Evolutionary conservation across 2,329 filamentous ascomycete species (phyloP).

Genomic region (Pseudonectria buxi): DNA sequence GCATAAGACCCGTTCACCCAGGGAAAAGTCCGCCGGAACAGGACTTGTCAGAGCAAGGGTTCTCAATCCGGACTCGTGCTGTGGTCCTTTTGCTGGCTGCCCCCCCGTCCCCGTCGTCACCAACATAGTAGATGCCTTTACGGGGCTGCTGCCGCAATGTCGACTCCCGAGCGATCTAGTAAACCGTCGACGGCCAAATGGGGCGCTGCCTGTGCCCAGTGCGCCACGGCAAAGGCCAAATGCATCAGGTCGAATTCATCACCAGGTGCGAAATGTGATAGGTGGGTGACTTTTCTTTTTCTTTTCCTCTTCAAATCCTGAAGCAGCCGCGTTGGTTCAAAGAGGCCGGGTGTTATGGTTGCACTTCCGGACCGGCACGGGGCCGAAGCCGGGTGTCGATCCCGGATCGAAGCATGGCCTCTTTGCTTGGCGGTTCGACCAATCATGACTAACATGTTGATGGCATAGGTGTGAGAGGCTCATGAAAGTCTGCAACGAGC

Average conservation of each 20-base stretch:
- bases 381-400: too few species aligned
- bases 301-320: background rate
- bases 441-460: background rate
- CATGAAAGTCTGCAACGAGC: constrained; percentile 39
- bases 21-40: constrained; percentile 17
- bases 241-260: constrained; percentile 37
- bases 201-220: constrained; percentile 43
- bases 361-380: too few species aligned
- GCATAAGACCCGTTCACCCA: too few species aligned
- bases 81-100: too few species aligned
- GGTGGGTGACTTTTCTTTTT: constrained; percentile 22
- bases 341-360: too few species aligned
- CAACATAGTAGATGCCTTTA: background rate
- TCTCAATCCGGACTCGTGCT: too few species aligned
- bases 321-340: too few species aligned
- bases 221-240: constrained; percentile 44
- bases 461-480: constrained; percentile 39
- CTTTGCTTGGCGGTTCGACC: background rate
- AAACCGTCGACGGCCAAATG: constrained; percentile 37
- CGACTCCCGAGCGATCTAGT: constrained; percentile 12
- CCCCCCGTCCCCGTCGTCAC: background rate
- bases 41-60: too few species aligned
- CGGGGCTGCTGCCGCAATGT: constrained; percentile 2
- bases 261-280: constrained; percentile 38
- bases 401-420: too few species aligned